A percentile compares a stretch with the other conserved stretches of the same genome.
Evolutionary conservation across 108 stramenopile species (phyloP).

Genomic region (Stephanodiscus triporus): DNA sequence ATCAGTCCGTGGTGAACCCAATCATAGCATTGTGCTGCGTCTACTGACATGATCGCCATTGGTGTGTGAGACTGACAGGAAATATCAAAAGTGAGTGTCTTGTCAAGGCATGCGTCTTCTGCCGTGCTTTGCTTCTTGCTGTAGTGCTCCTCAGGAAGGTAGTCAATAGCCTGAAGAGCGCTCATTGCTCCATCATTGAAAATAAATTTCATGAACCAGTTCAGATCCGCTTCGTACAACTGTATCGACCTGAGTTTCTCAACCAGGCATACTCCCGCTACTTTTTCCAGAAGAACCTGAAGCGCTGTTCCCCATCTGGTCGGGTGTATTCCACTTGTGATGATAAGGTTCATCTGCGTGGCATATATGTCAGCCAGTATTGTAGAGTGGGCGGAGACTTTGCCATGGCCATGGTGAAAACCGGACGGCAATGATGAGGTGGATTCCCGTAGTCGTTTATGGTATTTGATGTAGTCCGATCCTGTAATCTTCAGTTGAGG

Average conservation of each 20-base stretch:
- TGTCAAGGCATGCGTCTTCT: background rate
- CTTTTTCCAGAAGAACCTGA: constrained; percentile 9
- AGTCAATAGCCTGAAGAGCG: background rate
- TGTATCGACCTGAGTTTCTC: background rate
- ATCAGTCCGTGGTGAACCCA: background rate
- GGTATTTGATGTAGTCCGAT: background rate
- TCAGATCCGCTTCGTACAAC: background rate
- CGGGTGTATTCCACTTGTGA: background rate
- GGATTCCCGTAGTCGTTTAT: background rate
- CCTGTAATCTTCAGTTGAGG: background rate
- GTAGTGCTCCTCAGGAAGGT: constrained; percentile 2
- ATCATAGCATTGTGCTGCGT: constrained; percentile 4
- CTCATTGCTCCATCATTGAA: background rate
- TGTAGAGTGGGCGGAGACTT: background rate
- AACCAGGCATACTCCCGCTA: background rate
- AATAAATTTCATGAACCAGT: background rate
- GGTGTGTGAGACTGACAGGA: background rate
- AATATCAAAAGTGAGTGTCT: background rate
- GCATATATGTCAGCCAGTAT: background rate
- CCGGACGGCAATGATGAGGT: background rate
- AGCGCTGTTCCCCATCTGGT: background rate
- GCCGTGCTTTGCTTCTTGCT: background rate
- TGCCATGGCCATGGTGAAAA: background rate
- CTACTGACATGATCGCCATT: background rate
- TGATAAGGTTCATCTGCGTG: background rate